A percentile compares a stretch with the other conserved stretches of the same genome.
Conservation (phyloP, 208 protist genomes). For the Crithidia bombi region DNA sequence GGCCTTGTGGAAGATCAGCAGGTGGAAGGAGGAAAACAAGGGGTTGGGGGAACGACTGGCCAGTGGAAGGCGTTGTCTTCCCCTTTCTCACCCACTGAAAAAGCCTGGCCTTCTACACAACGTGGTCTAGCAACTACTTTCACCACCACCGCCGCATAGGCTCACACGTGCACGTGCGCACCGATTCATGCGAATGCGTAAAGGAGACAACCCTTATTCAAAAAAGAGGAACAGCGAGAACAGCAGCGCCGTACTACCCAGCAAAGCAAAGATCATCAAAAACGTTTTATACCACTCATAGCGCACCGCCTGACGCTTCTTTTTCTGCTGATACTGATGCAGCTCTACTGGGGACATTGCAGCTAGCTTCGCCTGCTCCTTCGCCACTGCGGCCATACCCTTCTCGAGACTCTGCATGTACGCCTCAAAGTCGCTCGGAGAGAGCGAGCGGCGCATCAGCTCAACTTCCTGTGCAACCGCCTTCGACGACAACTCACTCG, state of each 20-base stretch:
- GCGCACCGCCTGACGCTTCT: slow-evolving; percentile 42
- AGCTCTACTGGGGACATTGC: slow-evolving; percentile 68
- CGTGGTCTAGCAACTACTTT: no score
- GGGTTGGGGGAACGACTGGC: no score
- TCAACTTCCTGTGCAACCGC: slow-evolving; percentile 52
- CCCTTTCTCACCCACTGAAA: no score
- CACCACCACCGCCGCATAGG: no score
- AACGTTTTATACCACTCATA: slow-evolving; percentile 58
- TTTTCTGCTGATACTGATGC: slow-evolving; percentile 62
- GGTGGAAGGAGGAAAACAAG: no score
- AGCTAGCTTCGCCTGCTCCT: slow-evolving; percentile 52
- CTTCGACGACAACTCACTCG: slow-evolving; percentile 15
- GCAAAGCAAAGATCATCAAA: slow-evolving; percentile 47
- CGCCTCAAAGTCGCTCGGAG: slow-evolving; percentile 47
- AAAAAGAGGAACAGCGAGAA: slow-evolving; percentile 76
- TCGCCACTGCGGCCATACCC: slow-evolving; percentile 33
- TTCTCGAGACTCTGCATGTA: slow-evolving; percentile 52
- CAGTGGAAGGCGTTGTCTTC: no score
- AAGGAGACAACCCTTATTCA: slow-evolving; percentile 31
- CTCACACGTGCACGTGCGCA: no score
- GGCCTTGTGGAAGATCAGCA: no score
- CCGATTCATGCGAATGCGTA: no score
- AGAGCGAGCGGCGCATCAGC: slow-evolving; percentile 66
- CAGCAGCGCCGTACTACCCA: slow-evolving; percentile 60
- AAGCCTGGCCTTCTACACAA: no score